Conservation (phyloP, 805 yeast species). For the Hanseniaspora hatyaiensis region DNA sequence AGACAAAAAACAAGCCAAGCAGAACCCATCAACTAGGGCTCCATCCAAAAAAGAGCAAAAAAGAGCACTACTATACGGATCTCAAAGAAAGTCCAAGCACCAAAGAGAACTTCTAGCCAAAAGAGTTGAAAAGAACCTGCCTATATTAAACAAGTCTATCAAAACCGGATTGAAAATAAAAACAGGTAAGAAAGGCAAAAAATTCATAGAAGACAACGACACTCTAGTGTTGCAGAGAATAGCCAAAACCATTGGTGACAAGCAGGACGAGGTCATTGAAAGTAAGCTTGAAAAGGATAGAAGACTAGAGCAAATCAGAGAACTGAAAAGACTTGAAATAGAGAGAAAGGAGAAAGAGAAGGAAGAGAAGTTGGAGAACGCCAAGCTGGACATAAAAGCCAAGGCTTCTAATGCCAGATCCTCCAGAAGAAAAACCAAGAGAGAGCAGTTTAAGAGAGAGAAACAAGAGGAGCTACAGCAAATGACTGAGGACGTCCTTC, state of each 20-base stretch:
- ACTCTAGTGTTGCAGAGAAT: conserved; percentile 51
- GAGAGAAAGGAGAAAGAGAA: conserved; percentile 71
- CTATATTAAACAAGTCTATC: conserved; percentile 68
- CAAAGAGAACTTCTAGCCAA: conserved; percentile 21
- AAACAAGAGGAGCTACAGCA: conserved; percentile 7
- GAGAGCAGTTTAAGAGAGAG: conserved; percentile 19
- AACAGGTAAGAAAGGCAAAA: conserved; percentile 79
- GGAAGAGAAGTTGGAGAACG: conserved; percentile 55
- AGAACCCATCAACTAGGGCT: conserved; percentile 47
- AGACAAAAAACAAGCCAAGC: conserved; percentile 36
- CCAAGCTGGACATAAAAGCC: conserved; percentile 62
- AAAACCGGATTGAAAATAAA: conserved; percentile 71
- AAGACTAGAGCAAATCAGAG: conserved; percentile 81
- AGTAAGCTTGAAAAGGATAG: conserved; percentile 83
- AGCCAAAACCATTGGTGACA: conserved; percentile 70
- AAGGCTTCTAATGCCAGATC: conserved; percentile 62
- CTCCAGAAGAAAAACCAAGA: conserved; percentile 47
- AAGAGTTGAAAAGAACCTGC: conserved; percentile 71
- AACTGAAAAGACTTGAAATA: conserved; percentile 71
- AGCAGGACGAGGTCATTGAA: conserved; percentile 64
- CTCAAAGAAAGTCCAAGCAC: conserved; percentile 37
- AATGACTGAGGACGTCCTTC: conserved; percentile 1
- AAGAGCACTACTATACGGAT: conserved; percentile 55
- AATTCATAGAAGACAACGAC: conserved; percentile 62
- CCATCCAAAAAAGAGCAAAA: conserved; percentile 51